These are phyloP conservation scores for Ampelocalamus luodianensis DNA, from an alignment of 176 grass and related monocot genomes.

Conservation along the genomic window DNA sequence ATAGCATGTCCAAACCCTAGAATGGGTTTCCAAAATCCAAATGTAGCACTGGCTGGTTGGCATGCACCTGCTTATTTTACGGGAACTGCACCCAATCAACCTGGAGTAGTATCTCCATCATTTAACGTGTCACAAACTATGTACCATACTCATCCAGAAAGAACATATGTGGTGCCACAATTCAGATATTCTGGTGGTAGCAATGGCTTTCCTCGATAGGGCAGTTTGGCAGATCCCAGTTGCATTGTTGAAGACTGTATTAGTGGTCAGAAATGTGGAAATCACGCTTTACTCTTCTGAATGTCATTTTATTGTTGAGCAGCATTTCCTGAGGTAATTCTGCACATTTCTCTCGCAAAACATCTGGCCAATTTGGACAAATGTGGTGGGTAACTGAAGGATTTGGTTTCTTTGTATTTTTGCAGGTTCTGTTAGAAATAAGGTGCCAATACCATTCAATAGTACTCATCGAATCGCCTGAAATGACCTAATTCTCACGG, in stretches of 20 bases:
- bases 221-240: neutral
- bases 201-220: conserved; percentile 37
- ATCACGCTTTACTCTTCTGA: neutral
- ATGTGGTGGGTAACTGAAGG: neutral
- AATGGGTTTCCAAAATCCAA: conserved; percentile 20
- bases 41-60: neutral
- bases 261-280: neutral
- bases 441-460: neutral
- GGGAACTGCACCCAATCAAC: conserved; percentile 2
- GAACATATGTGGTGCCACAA: conserved; percentile 5
- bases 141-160: conserved; percentile 17
- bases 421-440: conserved; percentile 2
- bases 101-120: neutral
- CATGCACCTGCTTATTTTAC: conserved; percentile 18
- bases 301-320: neutral
- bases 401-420: neutral
- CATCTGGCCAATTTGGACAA: neutral
- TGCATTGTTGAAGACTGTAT: conserved; percentile 12
- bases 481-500: neutral
- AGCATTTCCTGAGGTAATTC: conserved; percentile 1
- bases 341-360: neutral
- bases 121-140: neutral
- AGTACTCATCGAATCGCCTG: neutral
- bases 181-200: conserved; percentile 31
- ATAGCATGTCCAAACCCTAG: conserved; percentile 3